Percentiles rank a stretch among this genome's conserved stretches.
These are phyloP conservation scores for Scheffersomyces lignicola DNA, from an alignment of 1,139 yeast genomes.

Conservation along the genomic window DNA sequence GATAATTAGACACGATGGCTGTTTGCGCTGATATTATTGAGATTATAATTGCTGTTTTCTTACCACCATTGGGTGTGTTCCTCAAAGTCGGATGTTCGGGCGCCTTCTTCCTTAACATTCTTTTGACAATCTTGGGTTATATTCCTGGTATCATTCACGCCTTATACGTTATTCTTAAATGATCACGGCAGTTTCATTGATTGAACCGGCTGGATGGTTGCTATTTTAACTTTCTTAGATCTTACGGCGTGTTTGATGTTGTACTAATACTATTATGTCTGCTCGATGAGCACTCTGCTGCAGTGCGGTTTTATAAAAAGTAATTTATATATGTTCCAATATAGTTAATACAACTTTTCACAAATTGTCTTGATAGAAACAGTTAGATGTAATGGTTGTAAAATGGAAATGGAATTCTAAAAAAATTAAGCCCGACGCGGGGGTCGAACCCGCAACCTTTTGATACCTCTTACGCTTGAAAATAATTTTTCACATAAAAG, in stretches of 20 bases:
- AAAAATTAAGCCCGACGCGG: conserved; percentile 43
- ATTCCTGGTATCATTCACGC: conserved; percentile 70
- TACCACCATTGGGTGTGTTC: conserved; percentile 78
- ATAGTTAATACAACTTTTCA: too few relatives aligned
- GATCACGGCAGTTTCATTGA: too few relatives aligned
- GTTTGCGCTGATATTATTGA: conserved; percentile 60
- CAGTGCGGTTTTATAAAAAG: too few relatives aligned
- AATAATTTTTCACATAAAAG: conserved; percentile 28
- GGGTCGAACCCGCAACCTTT: conserved; percentile 55
- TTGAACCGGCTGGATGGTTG: background rate
- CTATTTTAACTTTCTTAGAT: background rate
- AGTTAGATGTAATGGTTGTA: too few relatives aligned
- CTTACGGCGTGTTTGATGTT: background rate
- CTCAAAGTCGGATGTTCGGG: conserved; percentile 63
- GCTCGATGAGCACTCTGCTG: too few relatives aligned
- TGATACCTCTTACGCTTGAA: conserved; percentile 20
- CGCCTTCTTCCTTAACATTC: conserved; percentile 56
- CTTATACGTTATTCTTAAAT: conserved; percentile 46
- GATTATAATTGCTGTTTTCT: conserved; percentile 58
- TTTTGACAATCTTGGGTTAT: conserved; percentile 64
- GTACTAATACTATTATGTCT: too few relatives aligned
- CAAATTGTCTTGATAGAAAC: too few relatives aligned
- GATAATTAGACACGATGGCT: conserved; percentile 47
- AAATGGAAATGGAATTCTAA: background rate
- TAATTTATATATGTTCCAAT: too few relatives aligned